These are phyloP conservation scores for Grosmannia huntii DNA, from an alignment of 2,329 filamentous ascomycete genomes.

Conservation along the genomic window DNA sequence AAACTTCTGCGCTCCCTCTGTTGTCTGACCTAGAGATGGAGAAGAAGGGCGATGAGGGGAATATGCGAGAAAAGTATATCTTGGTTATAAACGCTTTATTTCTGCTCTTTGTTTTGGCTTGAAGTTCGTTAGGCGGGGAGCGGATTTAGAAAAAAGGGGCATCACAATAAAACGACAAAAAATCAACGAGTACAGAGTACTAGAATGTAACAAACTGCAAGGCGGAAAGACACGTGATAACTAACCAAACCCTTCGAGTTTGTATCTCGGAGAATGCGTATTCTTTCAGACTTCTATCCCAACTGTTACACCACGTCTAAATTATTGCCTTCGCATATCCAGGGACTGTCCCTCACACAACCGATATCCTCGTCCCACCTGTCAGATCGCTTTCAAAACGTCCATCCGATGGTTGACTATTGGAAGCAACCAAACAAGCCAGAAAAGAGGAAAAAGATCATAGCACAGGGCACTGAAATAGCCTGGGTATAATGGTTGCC, in stretches of 20 bases:
- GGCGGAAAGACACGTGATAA: no score
- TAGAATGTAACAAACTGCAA: no score
- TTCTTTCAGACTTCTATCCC: background rate
- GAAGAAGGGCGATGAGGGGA: background rate
- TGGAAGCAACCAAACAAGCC: background rate
- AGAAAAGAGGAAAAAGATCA: background rate
- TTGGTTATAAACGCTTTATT: background rate
- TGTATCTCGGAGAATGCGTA: no score
- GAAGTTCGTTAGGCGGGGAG: background rate
- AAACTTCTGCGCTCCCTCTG: background rate
- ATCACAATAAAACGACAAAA: background rate
- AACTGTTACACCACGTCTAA: background rate
- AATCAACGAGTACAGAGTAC: no score
- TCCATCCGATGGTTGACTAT: background rate
- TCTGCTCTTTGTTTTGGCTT: background rate
- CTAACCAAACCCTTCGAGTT: no score
- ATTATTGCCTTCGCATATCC: background rate
- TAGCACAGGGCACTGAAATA: background rate
- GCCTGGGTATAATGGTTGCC: background rate
- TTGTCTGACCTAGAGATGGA: background rate
- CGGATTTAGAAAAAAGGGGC: background rate
- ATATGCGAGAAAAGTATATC: background rate
- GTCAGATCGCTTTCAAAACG: background rate
- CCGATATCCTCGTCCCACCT: background rate
- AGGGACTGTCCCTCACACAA: background rate